Evolutionary conservation across 108 stramenopile species (phyloP).

Genomic region (Pseudonitzschia multiseries): DNA sequence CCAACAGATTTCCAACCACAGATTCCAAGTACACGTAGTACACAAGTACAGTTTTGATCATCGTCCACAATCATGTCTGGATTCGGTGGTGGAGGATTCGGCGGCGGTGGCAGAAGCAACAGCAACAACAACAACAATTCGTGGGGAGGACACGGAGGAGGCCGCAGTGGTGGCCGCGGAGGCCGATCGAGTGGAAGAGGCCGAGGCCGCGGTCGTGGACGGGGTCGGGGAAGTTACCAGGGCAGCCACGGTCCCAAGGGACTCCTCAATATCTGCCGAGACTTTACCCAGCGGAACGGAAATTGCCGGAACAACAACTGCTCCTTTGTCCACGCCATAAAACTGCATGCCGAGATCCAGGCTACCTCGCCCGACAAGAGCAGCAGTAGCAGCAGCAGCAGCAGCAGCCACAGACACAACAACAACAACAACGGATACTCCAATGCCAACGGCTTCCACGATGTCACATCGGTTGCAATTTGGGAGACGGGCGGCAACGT

Average conservation of each 20-base stretch:
- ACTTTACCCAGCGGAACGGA: conserved; percentile 57
- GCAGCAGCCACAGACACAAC: too few species aligned
- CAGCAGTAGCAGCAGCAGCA: conserved; percentile 22
- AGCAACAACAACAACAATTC: conserved; percentile 2
- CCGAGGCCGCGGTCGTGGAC: conserved; percentile 44
- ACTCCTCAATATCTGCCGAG: conserved; percentile 47
- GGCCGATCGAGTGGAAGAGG: conserved; percentile 31
- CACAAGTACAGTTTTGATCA: too few species aligned
- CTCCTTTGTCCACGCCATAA: conserved; percentile 68
- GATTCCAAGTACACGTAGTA: too few species aligned
- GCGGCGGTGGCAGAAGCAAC: conserved; percentile 4
- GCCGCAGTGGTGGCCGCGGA: conserved; percentile 24
- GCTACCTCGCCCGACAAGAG: conserved; percentile 44
- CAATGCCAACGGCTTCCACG: conserved; percentile 29
- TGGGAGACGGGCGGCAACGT: conserved; percentile 74
- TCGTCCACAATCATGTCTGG: conserved; percentile 26
- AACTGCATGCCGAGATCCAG: conserved; percentile 54
- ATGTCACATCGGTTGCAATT: conserved; percentile 67
- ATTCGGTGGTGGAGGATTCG: conserved; percentile 27
- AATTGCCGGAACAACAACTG: conserved; percentile 53
- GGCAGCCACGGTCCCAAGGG: conserved; percentile 29
- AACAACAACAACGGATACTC: conserved; percentile 8
- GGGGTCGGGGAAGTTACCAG: conserved; percentile 43
- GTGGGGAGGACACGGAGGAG: conserved; percentile 3
- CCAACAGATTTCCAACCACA: not conserved